Evolutionary conservation across 2,329 filamentous ascomycete species (phyloP), one percentile per base, ranked within the genome.

Genomic region (Fusarium anguioides): DNA sequence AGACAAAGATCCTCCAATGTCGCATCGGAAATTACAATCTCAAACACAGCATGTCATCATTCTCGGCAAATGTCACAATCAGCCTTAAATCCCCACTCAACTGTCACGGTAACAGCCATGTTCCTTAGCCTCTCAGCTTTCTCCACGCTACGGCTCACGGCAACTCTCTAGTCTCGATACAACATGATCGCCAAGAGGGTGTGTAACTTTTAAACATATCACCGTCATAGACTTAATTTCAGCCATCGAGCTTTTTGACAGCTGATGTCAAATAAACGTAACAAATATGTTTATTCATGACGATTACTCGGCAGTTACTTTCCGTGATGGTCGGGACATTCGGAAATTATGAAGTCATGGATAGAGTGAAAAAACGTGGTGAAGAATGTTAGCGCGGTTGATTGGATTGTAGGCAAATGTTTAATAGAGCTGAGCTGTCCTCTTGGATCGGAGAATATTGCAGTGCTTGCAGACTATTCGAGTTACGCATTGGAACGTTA

Each of bases 261-360:
- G 26, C 48, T 24, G n/a, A 18, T 45, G 8, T 26, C n/a, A 39
- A 15, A 55, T 44, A 18, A 44, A 37, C 20, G 21, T 26, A 23
- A 11, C 11, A 8, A 3, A 21, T 45, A 9, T 3, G 3, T 15
- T 2, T 2, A 2, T 9, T 18, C 6, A 63, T 62, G 60, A 63
- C 58, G 51, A 45, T 18, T 58, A 59, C 53, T 58, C 60, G 58
- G 60, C 58, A 63, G 9, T 14, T 40, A 18, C 6, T 36, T 57
- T 35, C 58, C 60, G 50, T 36, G 1, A 14, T 4, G 1, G 8
- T 36, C 44, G 42, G 37, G 12, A 50, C 20, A 8, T 1, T 27
- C 49, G 47, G 46, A 2, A 24, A n/a, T n/a, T n/a, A 58, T 63
- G 58, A 63, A 57, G 50, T 63, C 49, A 63, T 63, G 20, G n/a